Evolutionary conservation across 2,329 filamentous ascomycete genomes (phyloP).

Genomic region (Curvularia spicifera): DNA sequence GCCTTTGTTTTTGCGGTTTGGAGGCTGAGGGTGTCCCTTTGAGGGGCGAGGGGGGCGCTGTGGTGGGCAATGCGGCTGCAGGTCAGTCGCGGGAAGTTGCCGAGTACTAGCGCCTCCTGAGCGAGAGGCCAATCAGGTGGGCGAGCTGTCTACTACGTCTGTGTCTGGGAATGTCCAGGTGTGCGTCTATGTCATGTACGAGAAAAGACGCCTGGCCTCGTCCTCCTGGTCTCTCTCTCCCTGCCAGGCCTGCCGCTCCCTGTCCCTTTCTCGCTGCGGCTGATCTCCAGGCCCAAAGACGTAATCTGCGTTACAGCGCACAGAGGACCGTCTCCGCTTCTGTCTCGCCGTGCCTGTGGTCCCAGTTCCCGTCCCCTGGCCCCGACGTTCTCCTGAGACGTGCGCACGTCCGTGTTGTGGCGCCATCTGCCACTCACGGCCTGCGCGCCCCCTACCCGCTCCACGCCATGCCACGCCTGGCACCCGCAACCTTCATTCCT

Average conservation of each 20-base stretch:
- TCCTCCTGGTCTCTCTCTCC: too few species aligned
- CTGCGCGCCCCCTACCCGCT: background rate
- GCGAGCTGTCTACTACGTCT: too few species aligned
- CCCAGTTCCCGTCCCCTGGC: slow-evolving; percentile 18
- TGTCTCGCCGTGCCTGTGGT: slow-evolving; percentile 15
- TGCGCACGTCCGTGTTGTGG: slow-evolving; percentile 23
- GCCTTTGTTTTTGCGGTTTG: background rate
- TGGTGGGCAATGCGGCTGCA: slow-evolving; percentile 24
- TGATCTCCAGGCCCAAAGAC: background rate
- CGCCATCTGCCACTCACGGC: slow-evolving; percentile 5
- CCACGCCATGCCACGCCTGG: background rate
- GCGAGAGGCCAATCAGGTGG: background rate
- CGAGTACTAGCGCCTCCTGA: slow-evolving; percentile 22
- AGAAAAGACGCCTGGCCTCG: too few species aligned
- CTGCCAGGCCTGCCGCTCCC: too few species aligned
- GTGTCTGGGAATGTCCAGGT: too few species aligned
- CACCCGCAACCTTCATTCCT: slow-evolving; percentile 1
- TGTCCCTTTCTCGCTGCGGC: too few species aligned
- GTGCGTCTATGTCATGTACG: too few species aligned
- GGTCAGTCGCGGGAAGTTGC: slow-evolving; percentile 27
- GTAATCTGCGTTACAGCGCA: slow-evolving; percentile 2
- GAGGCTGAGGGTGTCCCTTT: slow-evolving; percentile 5
- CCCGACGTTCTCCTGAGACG: slow-evolving; percentile 38
- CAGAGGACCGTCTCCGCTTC: slow-evolving; percentile 11
- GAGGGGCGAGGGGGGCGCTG: slow-evolving; percentile 9